phyloP scores from a whole-genome alignment of 2,329 filamentous ascomycete species.

The Hyphodiscus sp. region DNA sequence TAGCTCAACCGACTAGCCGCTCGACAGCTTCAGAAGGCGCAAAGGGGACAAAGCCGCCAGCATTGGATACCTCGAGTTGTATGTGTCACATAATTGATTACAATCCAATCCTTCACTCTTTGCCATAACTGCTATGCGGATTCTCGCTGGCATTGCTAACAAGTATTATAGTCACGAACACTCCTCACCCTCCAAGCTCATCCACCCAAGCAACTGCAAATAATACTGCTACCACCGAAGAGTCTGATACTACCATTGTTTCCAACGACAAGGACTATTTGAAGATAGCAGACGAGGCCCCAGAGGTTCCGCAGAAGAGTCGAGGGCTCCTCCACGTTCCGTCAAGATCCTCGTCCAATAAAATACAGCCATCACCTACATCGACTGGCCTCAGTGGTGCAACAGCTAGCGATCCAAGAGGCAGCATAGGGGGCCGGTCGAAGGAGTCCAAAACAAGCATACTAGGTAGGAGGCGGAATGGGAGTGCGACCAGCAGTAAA shows the following conservation, averaged over 20 bases:
- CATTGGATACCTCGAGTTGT: constrained; percentile 29
- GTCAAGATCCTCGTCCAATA: constrained; percentile 56
- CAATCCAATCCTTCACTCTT: neutral
- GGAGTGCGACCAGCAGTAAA: constrained; percentile 59
- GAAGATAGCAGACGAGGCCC: constrained; percentile 18
- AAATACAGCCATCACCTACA: constrained; percentile 52
- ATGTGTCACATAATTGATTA: constrained; percentile 10
- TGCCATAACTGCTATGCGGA: constrained; percentile 2
- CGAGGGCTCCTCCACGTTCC: constrained; percentile 51
- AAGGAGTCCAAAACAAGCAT: constrained; percentile 62
- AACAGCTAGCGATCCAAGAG: constrained; percentile 51
- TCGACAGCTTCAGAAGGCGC: constrained; percentile 26
- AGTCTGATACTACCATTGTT: constrained; percentile 23
- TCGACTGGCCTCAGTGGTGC: constrained; percentile 54
- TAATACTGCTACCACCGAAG: constrained; percentile 26
- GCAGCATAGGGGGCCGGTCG: constrained; percentile 57
- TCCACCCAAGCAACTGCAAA: constrained; percentile 26
- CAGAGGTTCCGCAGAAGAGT: constrained; percentile 34
- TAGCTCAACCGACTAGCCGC: constrained; percentile 28
- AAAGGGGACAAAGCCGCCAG: constrained; percentile 26
- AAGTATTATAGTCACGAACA: constrained; percentile 20
- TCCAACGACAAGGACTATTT: constrained; percentile 24
- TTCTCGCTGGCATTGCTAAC: constrained; percentile 16
- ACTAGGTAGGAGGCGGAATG: constrained; percentile 55
- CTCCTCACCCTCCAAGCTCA: constrained; percentile 25